Evolutionary conservation across 768 basidiomycete genomes (phyloP), one percentile per base, ranked within the genome.

Genomic region (Pisolithus tinctorius): DNA sequence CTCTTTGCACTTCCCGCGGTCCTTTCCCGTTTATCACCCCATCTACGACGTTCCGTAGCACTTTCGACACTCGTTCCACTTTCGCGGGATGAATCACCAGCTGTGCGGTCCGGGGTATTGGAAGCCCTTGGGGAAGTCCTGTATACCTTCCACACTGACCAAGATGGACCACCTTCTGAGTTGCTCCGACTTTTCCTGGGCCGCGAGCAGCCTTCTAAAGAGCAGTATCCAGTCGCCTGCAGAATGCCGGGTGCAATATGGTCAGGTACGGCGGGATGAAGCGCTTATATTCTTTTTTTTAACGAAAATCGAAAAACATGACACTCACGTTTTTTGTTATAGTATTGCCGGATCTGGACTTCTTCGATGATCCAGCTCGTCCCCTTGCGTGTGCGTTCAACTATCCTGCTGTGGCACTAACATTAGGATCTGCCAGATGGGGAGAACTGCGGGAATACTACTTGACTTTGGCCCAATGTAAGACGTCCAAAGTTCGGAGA

Each of bases 121-220:
- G 93, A 96, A 63, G 78, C 89, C 20, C 76, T 96, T 5, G 94
- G 93, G 2, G 93, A 96, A 67, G 83, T 95, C 34, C 77, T 96
- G 50, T 82, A 88, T 63, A 81, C 88, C 11, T 97, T 97, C 66
- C 75, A 79, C 50, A 75, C 81, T 47, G 77, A 78, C 3, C 69
- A 66, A 17, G 60, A 56, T 20, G 87, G 86, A 0, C 88, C 88
- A 9, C 94, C 94, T 3, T 63, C 73, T 23, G 80, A 88, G 61
- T 76, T 96, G 2, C 60, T 96, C 6, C 72, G 77, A 17, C 74
- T 93, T 45, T 97, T 93, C 68, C 72, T 93, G 36, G 91, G 88
- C 25, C 63, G 67, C 29, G 71, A 76, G 50, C 74, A 78, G 44
- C 73, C 76, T 48, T 66, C 69, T 29, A 55, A 71, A 11, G 69